Evolutionary conservation across 1,284 basidiomycete species (phyloP), one percentile per base, ranked within the genome.

Genomic region (Ustilago trichophora): DNA sequence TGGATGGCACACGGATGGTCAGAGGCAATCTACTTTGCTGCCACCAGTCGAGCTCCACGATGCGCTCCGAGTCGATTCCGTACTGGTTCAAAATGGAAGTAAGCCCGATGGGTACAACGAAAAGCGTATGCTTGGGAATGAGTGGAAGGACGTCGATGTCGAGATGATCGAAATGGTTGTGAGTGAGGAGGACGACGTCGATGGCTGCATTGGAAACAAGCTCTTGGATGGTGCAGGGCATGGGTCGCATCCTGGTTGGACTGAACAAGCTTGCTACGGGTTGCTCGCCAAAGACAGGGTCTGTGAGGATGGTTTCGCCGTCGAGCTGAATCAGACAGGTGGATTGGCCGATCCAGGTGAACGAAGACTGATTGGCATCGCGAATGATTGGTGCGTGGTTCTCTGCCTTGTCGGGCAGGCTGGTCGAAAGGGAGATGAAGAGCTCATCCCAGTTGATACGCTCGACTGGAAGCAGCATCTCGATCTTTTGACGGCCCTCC

Each of bases 301-400:
- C 85, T 32, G 84, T 85, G 16, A 85, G 74, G 40, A 85, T 83
- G 15, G 81, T 81, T 11, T 85, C 76, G 15, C 83, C 83, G 41
- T 83, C 82, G 33, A 85, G 73, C 27, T 84, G 84, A 13, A 85
- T 81, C 38, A 84, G 83, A 18, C 82, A 76, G 11, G 74, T 77
- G 18, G 57, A 64, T 26, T 76, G 73, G 13, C 74, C 74, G 24
- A 77, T 70, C 73, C 74, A 76, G 12, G 72, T 76, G 52, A 72
- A 75, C 0, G 72, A 65, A 6, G 44, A 40, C 9, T 59, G 60
- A n/a, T 48, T 34, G 7, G 50, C 4, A n/a, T 36, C 47, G 6
- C n/a, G 15, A 3, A 43, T 31, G 3, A 38, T 53, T 24, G 53
- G 49, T 7, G n/a, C 18, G 6, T 13, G 3, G 25, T 25, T 11